Percentiles rank a stretch among this genome's conserved stretches.
phyloP scores from a whole-genome alignment of 805 yeast genomes.

The Suhomyces sp. region DNA sequence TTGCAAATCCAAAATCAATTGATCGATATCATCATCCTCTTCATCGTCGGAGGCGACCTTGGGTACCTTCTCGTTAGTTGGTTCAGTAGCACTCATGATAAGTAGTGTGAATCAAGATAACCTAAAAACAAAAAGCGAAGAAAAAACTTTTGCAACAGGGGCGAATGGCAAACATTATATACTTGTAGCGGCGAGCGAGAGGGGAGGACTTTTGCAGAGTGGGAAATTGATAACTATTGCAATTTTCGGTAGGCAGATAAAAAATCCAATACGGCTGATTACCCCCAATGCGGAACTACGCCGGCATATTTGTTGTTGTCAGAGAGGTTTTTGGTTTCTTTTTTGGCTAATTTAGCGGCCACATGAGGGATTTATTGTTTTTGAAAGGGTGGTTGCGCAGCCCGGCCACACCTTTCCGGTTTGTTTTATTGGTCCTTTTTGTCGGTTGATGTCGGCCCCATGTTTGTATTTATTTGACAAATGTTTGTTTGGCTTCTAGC shows the following conservation, averaged over 20 bases:
- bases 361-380: not conserved
- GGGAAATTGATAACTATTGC: not conserved
- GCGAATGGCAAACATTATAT: constrained; percentile 1
- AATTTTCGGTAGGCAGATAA: not conserved
- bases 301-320: not conserved
- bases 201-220: not conserved
- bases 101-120: constrained; percentile 3
- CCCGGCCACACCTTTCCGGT: not conserved
- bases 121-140: constrained; percentile 1
- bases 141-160: not conserved
- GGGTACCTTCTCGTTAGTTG: constrained; percentile 53
- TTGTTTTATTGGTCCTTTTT: not conserved
- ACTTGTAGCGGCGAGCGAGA: not conserved
- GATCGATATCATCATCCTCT: constrained; percentile 52
- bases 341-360: not conserved
- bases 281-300: not conserved
- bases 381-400: not conserved
- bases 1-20: constrained; percentile 75
- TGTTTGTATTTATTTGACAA: not conserved
- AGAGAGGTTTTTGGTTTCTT: not conserved
- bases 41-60: constrained; percentile 53
- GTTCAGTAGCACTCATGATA: constrained; percentile 43
- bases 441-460: not conserved
- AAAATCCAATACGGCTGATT: constrained; percentile 4
- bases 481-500: not conserved